These are phyloP conservation scores for Tulasnella sp. DNA, from an alignment of 768 basidiomycete genomes.

Conservation along the genomic window DNA sequence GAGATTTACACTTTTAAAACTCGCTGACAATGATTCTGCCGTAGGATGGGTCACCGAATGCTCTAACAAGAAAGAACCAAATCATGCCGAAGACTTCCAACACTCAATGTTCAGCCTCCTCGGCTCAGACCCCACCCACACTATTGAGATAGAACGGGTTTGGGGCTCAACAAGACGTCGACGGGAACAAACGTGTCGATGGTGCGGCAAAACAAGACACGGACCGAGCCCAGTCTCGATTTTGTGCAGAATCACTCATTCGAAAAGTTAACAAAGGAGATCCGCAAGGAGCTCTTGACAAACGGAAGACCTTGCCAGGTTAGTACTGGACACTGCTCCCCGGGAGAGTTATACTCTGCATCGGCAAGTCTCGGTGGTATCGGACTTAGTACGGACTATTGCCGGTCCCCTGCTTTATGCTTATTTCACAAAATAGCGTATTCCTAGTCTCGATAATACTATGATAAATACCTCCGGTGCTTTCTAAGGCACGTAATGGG, in stretches of 20 bases:
- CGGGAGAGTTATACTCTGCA: neutral
- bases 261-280: neutral
- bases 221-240: neutral
- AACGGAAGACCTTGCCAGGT: neutral
- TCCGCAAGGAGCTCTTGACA: too few relatives aligned
- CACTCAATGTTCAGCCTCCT: neutral
- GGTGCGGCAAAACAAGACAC: neutral
- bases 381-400: too few relatives aligned
- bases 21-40: neutral
- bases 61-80: neutral
- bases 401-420: too few relatives aligned
- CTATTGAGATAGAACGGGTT: neutral
- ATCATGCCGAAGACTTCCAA: neutral
- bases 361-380: too few relatives aligned
- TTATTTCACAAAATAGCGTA: too few relatives aligned
- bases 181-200: conserved; percentile 9
- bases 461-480: too few relatives aligned
- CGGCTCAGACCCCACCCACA: neutral
- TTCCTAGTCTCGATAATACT: too few relatives aligned
- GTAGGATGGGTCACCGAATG: neutral
- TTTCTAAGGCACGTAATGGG: too few relatives aligned
- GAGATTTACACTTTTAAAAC: neutral
- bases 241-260: neutral
- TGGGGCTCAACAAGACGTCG: conserved; percentile 11
- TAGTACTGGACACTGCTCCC: neutral